These are phyloP conservation scores for Pseudogymnoascus pannorum DNA, from an alignment of 2,329 filamentous ascomycete genomes.

Conservation along the genomic window DNA sequence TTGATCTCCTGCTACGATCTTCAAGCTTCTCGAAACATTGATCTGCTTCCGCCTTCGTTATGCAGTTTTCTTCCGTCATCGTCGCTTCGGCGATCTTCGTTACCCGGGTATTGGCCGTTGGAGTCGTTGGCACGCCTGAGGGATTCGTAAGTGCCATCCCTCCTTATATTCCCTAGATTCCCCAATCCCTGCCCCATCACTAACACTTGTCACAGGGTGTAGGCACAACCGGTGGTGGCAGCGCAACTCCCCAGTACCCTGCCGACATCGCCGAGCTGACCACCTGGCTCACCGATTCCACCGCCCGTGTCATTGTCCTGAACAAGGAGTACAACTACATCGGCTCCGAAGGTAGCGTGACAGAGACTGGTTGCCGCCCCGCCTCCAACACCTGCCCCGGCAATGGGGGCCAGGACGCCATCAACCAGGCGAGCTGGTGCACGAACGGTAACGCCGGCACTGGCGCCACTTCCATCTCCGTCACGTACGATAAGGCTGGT, in stretches of 20 bases:
- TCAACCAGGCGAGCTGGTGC: conserved; percentile 54
- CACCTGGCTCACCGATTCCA: conserved; percentile 48
- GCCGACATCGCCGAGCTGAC: conserved; percentile 47
- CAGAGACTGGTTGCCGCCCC: conserved; percentile 49
- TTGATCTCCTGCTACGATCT: not conserved
- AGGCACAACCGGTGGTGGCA: conserved; percentile 54
- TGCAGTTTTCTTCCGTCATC: not conserved
- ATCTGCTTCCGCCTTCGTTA: not conserved
- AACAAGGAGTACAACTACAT: conserved; percentile 48
- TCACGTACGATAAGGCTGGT: conserved; percentile 25
- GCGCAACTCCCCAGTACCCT: conserved; percentile 46
- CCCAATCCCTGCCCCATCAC: not conserved
- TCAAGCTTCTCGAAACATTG: not conserved
- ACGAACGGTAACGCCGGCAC: conserved; percentile 33
- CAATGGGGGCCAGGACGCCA: conserved; percentile 41
- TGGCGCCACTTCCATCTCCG: conserved; percentile 15
- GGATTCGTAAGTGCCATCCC: conserved; percentile 15
- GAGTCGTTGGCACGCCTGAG: conserved; percentile 15
- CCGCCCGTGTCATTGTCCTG: conserved; percentile 50
- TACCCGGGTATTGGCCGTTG: conserved; percentile 6
- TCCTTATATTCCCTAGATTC: not conserved
- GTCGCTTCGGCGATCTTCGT: not conserved
- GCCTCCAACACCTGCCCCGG: conserved; percentile 39
- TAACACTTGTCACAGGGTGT: conserved; percentile 11
- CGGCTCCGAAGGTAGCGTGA: conserved; percentile 45